Evolutionary conservation across 495 filamentous ascomycete species (phyloP).

Genomic region (Penicillium soppii): DNA sequence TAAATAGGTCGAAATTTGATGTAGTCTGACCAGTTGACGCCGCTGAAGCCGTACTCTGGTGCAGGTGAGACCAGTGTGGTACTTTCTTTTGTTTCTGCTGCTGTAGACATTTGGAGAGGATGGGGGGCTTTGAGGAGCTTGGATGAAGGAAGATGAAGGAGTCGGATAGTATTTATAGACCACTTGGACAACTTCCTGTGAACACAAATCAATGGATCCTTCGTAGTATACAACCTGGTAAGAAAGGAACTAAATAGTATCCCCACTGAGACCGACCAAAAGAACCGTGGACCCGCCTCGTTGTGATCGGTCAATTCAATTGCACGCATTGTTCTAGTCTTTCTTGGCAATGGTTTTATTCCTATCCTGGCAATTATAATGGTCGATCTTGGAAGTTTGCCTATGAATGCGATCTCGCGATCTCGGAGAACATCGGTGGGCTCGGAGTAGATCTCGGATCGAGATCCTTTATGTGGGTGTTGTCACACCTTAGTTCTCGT

Average conservation of each 20-base stretch:
- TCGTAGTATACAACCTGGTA: neutral
- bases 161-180: neutral
- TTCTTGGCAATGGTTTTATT: neutral
- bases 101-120: neutral
- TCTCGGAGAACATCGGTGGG: constrained; percentile 3
- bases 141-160: neutral
- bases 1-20: constrained; percentile 4
- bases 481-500: neutral
- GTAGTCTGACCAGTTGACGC: constrained; percentile 5
- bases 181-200: too few species aligned
- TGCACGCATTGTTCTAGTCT: neutral
- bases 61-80: neutral
- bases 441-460: neutral
- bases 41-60: constrained; percentile 2
- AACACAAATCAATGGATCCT: neutral
- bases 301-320: neutral
- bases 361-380: neutral
- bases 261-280: neutral
- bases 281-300: neutral
- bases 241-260: neutral
- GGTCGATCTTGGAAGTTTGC: neutral
- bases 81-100: neutral
- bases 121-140: neutral
- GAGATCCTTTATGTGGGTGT: neutral
- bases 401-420: neutral